A percentile compares a stretch with the other conserved stretches of the same genome.
These are phyloP conservation scores for Phytophthora chlamydospora DNA, from an alignment of 352 stramenopile species.

Conservation along the genomic window DNA sequence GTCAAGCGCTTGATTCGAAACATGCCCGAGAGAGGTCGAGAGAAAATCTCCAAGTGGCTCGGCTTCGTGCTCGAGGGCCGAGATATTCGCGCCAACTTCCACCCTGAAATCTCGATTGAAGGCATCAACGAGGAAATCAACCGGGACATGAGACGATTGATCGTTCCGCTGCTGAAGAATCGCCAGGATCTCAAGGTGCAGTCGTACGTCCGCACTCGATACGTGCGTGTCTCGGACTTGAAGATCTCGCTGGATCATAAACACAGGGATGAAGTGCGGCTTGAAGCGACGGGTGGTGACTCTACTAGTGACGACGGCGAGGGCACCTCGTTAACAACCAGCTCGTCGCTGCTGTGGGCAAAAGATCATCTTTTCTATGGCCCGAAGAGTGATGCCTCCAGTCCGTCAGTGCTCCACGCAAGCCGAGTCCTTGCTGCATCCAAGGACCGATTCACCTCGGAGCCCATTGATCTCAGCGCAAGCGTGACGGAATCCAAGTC, in stretches of 20 bases:
- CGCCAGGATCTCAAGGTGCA: constrained; percentile 72
- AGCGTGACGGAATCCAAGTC: constrained; percentile 62
- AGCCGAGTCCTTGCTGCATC: constrained; percentile 37
- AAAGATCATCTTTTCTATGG: constrained; percentile 73
- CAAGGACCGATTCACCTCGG: constrained; percentile 62
- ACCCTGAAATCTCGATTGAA: constrained; percentile 74
- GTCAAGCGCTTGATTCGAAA: constrained; percentile 68
- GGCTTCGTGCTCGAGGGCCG: constrained; percentile 72
- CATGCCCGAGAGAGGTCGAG: constrained; percentile 64
- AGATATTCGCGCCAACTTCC: constrained; percentile 76
- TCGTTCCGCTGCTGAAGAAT: constrained; percentile 76
- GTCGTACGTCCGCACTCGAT: constrained; percentile 63
- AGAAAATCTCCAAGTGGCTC: constrained; percentile 80
- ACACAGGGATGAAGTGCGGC: constrained; percentile 63
- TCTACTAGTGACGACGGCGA: constrained; percentile 25
- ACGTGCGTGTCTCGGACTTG: constrained; percentile 66
- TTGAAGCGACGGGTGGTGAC: constrained; percentile 38
- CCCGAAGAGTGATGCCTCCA: constrained; percentile 64
- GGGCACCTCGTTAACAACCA: constrained; percentile 1
- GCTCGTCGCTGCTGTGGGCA: constrained; percentile 47
- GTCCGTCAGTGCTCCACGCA: constrained; percentile 63
- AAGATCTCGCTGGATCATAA: constrained; percentile 73
- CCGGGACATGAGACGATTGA: constrained; percentile 68
- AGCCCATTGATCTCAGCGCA: constrained; percentile 64
- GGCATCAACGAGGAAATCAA: constrained; percentile 69